Conservation (phyloP, 2,329 filamentous ascomycete genomes). For the Fusarium sp. region DNA sequence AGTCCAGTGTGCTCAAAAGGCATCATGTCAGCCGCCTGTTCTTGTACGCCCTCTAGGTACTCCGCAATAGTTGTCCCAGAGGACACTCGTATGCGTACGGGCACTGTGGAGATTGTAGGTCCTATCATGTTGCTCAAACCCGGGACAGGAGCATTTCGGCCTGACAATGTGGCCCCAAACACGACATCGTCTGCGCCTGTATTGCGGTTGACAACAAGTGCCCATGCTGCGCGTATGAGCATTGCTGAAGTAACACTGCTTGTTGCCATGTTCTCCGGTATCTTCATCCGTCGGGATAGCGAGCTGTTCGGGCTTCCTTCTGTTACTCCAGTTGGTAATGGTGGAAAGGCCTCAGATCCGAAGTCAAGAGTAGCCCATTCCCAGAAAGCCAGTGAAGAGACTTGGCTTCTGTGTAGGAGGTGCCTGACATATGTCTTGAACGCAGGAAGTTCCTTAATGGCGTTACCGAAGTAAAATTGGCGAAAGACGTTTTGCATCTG, state of each 20-base stretch:
- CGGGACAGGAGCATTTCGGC: slow-evolving; percentile 49
- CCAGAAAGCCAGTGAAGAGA: slow-evolving; percentile 16
- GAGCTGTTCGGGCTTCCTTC: slow-evolving; percentile 9
- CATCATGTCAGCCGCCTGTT: slow-evolving; percentile 26
- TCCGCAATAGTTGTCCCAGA: slow-evolving; percentile 1
- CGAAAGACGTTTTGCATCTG: slow-evolving; percentile 8
- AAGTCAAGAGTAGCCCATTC: slow-evolving; percentile 19
- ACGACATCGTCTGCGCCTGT: slow-evolving; percentile 56
- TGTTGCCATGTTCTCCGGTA: not conserved
- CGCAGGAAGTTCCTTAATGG: not conserved
- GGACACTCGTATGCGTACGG: slow-evolving; percentile 1
- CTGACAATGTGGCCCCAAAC: slow-evolving; percentile 60
- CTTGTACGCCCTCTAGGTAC: slow-evolving; percentile 17
- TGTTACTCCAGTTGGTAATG: slow-evolving; percentile 7
- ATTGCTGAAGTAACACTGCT: slow-evolving; percentile 9
- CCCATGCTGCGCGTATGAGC: slow-evolving; percentile 11
- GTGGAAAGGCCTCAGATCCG: slow-evolving; percentile 12
- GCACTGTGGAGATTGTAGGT: slow-evolving; percentile 5
- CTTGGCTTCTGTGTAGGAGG: slow-evolving; percentile 8
- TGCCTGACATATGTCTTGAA: slow-evolving; percentile 4
- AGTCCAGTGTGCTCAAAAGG: slow-evolving; percentile 22
- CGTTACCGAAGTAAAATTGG: slow-evolving; percentile 7
- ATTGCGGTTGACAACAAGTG: slow-evolving; percentile 53
- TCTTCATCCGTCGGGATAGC: not conserved
- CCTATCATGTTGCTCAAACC: slow-evolving; percentile 3